Conservation (phyloP, 306 rosid genomes). For the Rosa lucieae region DNA sequence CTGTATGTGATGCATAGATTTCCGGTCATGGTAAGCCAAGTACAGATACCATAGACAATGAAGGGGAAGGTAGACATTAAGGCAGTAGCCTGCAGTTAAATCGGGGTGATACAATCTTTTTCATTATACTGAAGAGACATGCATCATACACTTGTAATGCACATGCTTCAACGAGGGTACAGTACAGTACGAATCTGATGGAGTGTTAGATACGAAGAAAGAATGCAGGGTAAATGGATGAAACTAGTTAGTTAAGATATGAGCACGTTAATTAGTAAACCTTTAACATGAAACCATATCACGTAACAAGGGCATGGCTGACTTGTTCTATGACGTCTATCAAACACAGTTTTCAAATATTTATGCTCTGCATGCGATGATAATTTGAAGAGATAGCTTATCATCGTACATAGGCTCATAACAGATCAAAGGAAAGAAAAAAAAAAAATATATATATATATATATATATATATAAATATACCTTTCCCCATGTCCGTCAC, state of each 20-base stretch:
- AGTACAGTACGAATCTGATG: not conserved
- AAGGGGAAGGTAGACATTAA: not conserved
- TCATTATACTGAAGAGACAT: not conserved
- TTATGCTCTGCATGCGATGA: not conserved
- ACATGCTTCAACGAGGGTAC: not conserved
- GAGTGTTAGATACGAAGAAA: not conserved
- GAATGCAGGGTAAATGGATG: not conserved
- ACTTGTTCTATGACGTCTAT: not conserved
- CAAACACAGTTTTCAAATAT: not conserved
- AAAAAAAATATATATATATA: too few relatives aligned
- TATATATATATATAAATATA: slow-evolving; percentile 17
- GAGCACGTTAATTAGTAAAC: not conserved
- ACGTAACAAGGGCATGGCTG: not conserved
- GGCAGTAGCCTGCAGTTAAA: not conserved
- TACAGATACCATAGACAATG: not conserved
- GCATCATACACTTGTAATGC: not conserved
- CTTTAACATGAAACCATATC: not conserved
- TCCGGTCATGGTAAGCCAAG: not conserved
- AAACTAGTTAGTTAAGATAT: not conserved
- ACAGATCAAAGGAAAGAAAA: not conserved
- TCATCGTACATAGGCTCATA: too few relatives aligned
- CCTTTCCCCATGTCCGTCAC: slow-evolving; percentile 89
- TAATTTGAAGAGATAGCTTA: not conserved
- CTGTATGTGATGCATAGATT: not conserved
- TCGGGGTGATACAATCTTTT: not conserved